Base-by-base conservation (phyloP, 2,329 filamentous ascomycete genomes). In the Diplocarpon mali region DNA sequence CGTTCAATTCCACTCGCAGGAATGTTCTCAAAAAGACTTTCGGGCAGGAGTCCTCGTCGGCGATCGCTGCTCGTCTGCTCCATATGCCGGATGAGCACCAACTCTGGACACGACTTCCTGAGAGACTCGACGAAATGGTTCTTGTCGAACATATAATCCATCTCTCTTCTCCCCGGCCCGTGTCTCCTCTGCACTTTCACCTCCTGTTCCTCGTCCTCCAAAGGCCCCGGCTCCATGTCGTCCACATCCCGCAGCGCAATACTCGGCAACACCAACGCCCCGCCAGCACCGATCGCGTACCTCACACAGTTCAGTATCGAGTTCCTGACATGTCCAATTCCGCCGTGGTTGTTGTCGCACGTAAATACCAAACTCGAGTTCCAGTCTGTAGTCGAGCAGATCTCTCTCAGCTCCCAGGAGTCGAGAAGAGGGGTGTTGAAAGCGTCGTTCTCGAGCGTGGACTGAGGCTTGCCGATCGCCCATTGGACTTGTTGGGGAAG, bases 341-440 rank as follows among this genome's bases (percentile, higher is more conserved):
- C 58, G 28, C 56, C 57, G 13, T 48, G 43, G 14, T 49, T 51
- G 15, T 54, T 40, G 31, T 46, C 50, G 48, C 57, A 60, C 14
- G 50, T 55, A 44, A 59, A 56, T 9, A 55, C 41, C 3, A 57
- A 28, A 15, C 46, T 47, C 15, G 39, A 9, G 31, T 58, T 55
- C 58, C 57, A 60, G 16, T 53, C 16, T 11, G 52, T 54, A 4
- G 42, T 38, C 2, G 30, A 37, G 44, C 58, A 59, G 12, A 57
- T 40, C 2, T 60, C 53, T 11, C 49, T 57, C 9, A 67, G 60
- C 0, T 64, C 60, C 20, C 47, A 42, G 30, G 62, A 64, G 46
- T 66, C 60, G 35, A 67, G 58, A 0, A 62, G 41, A 14, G 50
- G 41, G 27, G 47, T 44, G 34, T 55, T 44, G 44, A 55, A 57